Percentiles rank a stretch among this genome's conserved stretches.
Evolutionary conservation across 345 rosid genomes (phyloP).

Genomic region (Syzygium oleosum): DNA sequence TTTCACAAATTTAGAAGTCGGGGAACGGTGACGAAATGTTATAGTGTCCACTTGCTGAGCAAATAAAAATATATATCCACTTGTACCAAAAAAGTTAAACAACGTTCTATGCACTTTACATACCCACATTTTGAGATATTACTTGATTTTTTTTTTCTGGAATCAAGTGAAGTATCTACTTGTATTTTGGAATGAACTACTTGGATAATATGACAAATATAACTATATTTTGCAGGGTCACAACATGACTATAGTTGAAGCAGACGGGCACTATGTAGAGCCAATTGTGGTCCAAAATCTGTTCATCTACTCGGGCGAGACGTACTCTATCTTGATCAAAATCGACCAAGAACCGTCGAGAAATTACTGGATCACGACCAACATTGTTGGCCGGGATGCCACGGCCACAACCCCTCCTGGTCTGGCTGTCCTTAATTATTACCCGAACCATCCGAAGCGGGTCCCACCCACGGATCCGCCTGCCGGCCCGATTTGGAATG

Average conservation of each 20-base stretch:
- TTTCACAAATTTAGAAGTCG: too few relatives aligned
- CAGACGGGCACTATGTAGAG: slow-evolving; percentile 65
- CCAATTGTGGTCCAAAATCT: slow-evolving; percentile 57
- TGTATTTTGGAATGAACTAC: neutral
- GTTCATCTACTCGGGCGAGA: slow-evolving; percentile 66
- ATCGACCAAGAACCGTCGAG: slow-evolving; percentile 40
- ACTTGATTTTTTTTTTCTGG: too few relatives aligned
- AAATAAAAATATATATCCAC: too few relatives aligned
- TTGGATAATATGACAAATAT: neutral
- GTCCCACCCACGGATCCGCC: slow-evolving; percentile 30
- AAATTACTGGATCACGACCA: slow-evolving; percentile 57
- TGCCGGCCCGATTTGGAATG: slow-evolving; percentile 37
- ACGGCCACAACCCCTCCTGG: slow-evolving; percentile 23
- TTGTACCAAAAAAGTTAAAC: too few relatives aligned
- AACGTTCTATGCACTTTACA: too few relatives aligned
- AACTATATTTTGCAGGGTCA: slow-evolving; percentile 27
- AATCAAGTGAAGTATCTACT: neutral
- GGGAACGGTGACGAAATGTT: too few relatives aligned
- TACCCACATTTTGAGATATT: too few relatives aligned
- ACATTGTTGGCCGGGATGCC: slow-evolving; percentile 37
- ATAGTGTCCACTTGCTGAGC: too few relatives aligned
- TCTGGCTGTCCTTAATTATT: slow-evolving; percentile 43
- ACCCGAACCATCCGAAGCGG: slow-evolving; percentile 39
- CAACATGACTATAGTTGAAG: slow-evolving; percentile 61
- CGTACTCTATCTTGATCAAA: slow-evolving; percentile 55